phyloP scores from a whole-genome alignment of 1,139 yeast species.

The Scheffersomyces quercinus region DNA sequence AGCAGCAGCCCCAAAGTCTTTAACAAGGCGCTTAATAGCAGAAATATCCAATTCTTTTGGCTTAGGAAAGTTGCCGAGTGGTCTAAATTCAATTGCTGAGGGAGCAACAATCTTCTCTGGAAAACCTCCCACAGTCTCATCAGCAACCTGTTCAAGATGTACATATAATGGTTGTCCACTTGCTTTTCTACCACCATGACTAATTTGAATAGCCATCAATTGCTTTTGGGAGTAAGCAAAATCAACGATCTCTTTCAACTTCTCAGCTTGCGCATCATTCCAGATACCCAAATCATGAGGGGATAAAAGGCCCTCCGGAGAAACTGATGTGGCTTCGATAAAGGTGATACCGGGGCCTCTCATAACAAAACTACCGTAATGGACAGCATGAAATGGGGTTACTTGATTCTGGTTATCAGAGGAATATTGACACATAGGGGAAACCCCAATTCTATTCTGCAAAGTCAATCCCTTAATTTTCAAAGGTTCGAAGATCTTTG shows the following conservation, averaged over 20 bases:
- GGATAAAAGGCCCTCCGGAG: constrained; percentile 44
- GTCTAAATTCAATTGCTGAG: constrained; percentile 39
- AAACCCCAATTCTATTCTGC: constrained; percentile 56
- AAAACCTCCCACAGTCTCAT: constrained; percentile 41
- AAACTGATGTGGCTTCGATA: constrained; percentile 52
- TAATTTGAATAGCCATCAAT: constrained; percentile 53
- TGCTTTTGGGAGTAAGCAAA: constrained; percentile 56
- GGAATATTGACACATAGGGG: constrained; percentile 63
- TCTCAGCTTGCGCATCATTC: constrained; percentile 50
- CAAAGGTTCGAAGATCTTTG: constrained; percentile 41
- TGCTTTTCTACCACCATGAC: constrained; percentile 60
- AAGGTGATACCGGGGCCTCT: constrained; percentile 57
- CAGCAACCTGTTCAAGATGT: constrained; percentile 33
- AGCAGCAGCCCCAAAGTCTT: constrained; percentile 33
- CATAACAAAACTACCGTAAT: constrained; percentile 42
- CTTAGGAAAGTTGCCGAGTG: constrained; percentile 24
- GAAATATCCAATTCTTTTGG: constrained; percentile 34
- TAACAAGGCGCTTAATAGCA: constrained; percentile 35
- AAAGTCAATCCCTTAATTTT: constrained; percentile 35
- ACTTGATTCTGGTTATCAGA: constrained; percentile 35
- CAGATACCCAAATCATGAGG: constrained; percentile 52
- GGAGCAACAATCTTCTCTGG: constrained; percentile 47
- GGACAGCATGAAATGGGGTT: constrained; percentile 49
- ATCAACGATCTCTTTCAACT: constrained; percentile 50
- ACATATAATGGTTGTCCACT: constrained; percentile 34